phyloP scores from a whole-genome alignment of 2,329 filamentous ascomycete species.

The Dothistroma septosporum region DNA sequence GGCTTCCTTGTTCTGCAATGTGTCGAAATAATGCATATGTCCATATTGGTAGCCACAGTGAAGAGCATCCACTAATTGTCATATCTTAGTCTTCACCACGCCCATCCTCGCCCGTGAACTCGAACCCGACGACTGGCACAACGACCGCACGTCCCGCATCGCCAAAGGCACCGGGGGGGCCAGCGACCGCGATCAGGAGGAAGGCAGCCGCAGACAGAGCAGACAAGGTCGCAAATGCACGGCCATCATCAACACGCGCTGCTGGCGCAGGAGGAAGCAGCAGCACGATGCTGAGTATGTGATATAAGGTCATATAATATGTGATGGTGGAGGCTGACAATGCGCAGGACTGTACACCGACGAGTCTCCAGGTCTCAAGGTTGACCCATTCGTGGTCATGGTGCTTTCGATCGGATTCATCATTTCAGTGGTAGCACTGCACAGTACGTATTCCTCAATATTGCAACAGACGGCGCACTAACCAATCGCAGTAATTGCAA shows the following conservation, averaged over 20 bases:
- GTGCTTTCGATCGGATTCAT: conserved; percentile 97
- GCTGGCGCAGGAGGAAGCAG: conserved; percentile 93
- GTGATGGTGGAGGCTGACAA: conserved; percentile 19
- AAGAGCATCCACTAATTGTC: background rate
- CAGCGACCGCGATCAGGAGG: conserved; percentile 90
- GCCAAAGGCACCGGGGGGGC: conserved; percentile 84
- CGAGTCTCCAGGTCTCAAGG: conserved; percentile 93
- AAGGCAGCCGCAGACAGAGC: conserved; percentile 95
- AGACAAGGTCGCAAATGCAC: conserved; percentile 90
- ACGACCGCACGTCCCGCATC: conserved; percentile 75
- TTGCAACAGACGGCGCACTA: conserved; percentile 13
- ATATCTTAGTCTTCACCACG: conserved; percentile 33
- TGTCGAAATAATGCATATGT: background rate
- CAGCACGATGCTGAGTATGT: conserved; percentile 94
- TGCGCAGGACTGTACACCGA: conserved; percentile 87
- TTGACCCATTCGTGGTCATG: conserved; percentile 95
- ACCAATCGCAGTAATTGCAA: conserved; percentile 72
- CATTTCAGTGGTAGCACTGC: conserved; percentile 94
- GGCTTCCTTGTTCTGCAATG: too few species aligned
- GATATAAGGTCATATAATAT: background rate
- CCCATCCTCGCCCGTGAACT: conserved; percentile 39
- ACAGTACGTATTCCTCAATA: conserved; percentile 64
- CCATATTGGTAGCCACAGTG: background rate
- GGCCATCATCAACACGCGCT: conserved; percentile 85
- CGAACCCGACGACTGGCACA: conserved; percentile 61